phyloP scores from a whole-genome alignment of 352 stramenopile genomes.

The Sclerospora graminicola region DNA sequence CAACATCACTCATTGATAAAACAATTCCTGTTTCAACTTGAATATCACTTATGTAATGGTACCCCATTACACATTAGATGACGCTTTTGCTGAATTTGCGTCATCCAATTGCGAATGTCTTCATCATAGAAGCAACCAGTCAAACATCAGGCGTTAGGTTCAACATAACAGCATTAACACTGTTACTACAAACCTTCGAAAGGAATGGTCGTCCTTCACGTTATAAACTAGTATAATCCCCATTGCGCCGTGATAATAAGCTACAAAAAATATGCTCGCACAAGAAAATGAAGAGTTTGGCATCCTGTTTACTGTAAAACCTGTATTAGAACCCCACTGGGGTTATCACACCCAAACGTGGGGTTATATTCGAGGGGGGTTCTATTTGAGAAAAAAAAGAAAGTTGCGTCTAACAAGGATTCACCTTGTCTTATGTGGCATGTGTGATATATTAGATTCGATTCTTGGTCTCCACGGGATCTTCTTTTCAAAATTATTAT shows the following conservation, averaged over 20 bases:
- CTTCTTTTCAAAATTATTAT: no score
- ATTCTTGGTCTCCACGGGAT: no score
- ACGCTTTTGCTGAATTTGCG: slow-evolving; percentile 95
- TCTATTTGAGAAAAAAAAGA: no score
- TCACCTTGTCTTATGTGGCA: no score
- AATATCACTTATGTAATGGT: no score
- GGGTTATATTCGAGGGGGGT: no score
- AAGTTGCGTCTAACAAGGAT: no score
- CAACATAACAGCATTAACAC: neutral
- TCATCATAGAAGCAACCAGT: neutral
- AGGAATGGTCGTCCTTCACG: slow-evolving; percentile 87
- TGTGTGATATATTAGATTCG: no score
- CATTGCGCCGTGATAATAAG: slow-evolving; percentile 88
- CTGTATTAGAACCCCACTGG: no score
- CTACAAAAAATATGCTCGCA: slow-evolving; percentile 63
- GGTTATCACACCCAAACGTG: no score
- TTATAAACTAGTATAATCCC: slow-evolving; percentile 90
- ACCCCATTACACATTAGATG: slow-evolving; percentile 99
- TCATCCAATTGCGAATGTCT: slow-evolving; percentile 89
- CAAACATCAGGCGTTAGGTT: neutral
- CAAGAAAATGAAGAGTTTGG: slow-evolving; percentile 69
- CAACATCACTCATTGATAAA: no score
- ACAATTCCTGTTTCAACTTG: no score
- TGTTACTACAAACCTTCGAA: slow-evolving; percentile 62
- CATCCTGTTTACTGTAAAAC: slow-evolving; percentile 69